Evolutionary conservation across 176 grass and related monocot species (phyloP).

Genomic region (Hsuehochloa calcarea): DNA sequence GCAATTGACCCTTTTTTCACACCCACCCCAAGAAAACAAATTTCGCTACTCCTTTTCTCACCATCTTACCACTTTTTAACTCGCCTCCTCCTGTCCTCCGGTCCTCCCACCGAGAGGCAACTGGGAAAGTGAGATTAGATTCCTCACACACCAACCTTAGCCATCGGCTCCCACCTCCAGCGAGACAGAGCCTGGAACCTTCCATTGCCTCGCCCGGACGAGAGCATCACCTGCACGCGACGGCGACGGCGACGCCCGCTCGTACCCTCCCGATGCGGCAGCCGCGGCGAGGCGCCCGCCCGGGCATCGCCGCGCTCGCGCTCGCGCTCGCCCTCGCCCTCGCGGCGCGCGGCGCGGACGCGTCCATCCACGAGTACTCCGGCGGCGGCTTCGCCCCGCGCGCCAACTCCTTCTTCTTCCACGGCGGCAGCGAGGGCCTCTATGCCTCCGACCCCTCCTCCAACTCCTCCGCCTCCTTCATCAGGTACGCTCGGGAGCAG

Average conservation of each 20-base stretch:
- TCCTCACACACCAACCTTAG: conserved; percentile 1
- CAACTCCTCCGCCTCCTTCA: conserved; percentile 66
- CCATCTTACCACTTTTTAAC: not conserved
- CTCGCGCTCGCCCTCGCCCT: conserved; percentile 45
- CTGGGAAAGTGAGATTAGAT: not conserved
- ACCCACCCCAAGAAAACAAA: no score
- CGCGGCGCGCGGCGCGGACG: conserved; percentile 38
- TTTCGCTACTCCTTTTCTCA: no score
- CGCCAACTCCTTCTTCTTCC: conserved; percentile 98
- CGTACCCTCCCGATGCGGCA: conserved; percentile 15
- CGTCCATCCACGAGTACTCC: conserved; percentile 87
- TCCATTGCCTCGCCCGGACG: not conserved
- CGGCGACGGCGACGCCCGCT: not conserved
- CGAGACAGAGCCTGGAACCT: conserved; percentile 20
- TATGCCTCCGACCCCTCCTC: conserved; percentile 63
- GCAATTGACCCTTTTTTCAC: no score
- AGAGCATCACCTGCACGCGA: conserved; percentile 4
- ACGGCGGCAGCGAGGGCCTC: conserved; percentile 96
- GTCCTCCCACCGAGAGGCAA: not conserved
- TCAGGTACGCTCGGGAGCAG: conserved; percentile 45
- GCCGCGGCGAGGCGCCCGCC: not conserved
- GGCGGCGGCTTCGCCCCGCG: conserved; percentile 68
- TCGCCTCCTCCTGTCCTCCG: no score
- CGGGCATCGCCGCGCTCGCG: conserved; percentile 21
- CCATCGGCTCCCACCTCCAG: conserved; percentile 23